Percentiles rank a stretch among this genome's conserved stretches.
Evolutionary conservation across 2,329 filamentous ascomycete species (phyloP).

Genomic region (Metarhizium humberi): DNA sequence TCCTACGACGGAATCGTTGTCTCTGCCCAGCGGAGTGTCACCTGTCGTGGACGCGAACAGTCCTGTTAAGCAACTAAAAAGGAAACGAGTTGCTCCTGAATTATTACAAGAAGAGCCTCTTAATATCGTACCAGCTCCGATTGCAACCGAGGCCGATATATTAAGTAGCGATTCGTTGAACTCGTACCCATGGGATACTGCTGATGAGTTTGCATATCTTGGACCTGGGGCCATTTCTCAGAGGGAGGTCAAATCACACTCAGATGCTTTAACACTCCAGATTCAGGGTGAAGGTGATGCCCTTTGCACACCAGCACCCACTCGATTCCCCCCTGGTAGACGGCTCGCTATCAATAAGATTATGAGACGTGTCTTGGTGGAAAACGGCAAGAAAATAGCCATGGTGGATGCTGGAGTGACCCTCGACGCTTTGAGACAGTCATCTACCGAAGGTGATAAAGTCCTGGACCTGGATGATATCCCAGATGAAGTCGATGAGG

Average conservation of each 20-base stretch:
- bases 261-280: slow-evolving; percentile 13
- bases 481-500: slow-evolving; percentile 34
- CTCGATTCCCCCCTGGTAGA: slow-evolving; percentile 30
- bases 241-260: slow-evolving; percentile 13
- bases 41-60: slow-evolving; percentile 3
- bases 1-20: background rate
- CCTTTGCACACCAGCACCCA: slow-evolving; percentile 18
- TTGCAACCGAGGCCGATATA: slow-evolving; percentile 7
- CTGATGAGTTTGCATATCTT: slow-evolving; percentile 22
- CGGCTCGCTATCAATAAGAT: slow-evolving; percentile 31
- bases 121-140: background rate
- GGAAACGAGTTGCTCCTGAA: slow-evolving; percentile 17
- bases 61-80: slow-evolving; percentile 15
- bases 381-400: slow-evolving; percentile 12
- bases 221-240: slow-evolving; percentile 22
- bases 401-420: background rate
- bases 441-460: slow-evolving; percentile 21
- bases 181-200: slow-evolving; percentile 11
- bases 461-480: slow-evolving; percentile 33
- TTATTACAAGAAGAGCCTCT: slow-evolving; percentile 9
- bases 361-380: slow-evolving; percentile 30
- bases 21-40: background rate
- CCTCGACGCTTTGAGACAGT: background rate
- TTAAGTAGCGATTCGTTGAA: background rate
- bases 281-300: slow-evolving; percentile 11